Base-by-base conservation (phyloP, 2,329 filamentous ascomycete genomes). In the Cryphonectria nitschkei region DNA sequence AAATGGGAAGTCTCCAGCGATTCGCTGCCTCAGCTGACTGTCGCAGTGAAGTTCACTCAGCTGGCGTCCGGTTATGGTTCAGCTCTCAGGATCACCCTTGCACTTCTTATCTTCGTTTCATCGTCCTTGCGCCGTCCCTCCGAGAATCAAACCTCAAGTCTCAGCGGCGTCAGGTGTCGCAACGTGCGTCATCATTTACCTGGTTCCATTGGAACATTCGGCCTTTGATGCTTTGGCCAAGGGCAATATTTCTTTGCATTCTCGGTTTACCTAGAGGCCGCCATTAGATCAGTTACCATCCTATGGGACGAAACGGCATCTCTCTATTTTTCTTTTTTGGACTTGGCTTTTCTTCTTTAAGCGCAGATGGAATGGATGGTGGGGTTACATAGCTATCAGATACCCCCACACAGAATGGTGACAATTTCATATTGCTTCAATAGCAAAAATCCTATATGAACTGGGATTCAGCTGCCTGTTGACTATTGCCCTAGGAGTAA, bases 361-460 rank as follows among this genome's bases (percentile, higher is more conserved):
- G 39, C 39, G 41, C 43, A 63, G 58, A 46, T 34, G 67, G 16
- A 41, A 64, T 19, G 13, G 50, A 46, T 32, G 26, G 34, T 64
- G 37, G 37, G n/a, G 32, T 22, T 60, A 43, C 65, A 68, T 62
- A 68, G 67, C 67, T 68, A 62, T 39, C 58, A 62, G 41, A 63
- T 39, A 63, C 60, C 16, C 58, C 16, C 58, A 13, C 58, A 56
- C 22, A 52, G 2, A 54, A 62, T 39, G 29, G 54, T 29, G 26
- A 39, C 22, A 6, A 50, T 50, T 62, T 68, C 5, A 37, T 50
- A 46, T 37, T n/a, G 19, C 26, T 54, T 16, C n/a, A 54, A 54
- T 0, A 4, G n/a, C 11, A 1, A 16, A 5, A 3, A 16, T 3
- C 4, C 8, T 5, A 14, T 32, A 16, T 1, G 29, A 19, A 14